Base-by-base conservation (phyloP, 192 early-diverging fungal species). In the Coemansia sp. region DNA sequence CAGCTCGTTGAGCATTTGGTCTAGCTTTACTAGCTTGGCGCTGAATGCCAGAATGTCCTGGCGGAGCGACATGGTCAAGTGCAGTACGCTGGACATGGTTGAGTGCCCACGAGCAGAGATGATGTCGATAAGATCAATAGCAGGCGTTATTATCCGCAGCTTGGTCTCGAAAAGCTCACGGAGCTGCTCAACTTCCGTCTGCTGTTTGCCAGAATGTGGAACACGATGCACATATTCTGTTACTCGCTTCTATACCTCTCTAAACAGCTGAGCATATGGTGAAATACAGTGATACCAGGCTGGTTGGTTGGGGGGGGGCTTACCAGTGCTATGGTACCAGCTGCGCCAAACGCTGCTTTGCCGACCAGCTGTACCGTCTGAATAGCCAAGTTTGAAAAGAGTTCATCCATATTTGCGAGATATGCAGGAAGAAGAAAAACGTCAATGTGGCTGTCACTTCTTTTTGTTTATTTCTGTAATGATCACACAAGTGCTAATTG, bases 61-160 rank as follows among this genome's bases (percentile, higher is more conserved):
- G 39, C 82, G 81, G 40, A 88, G 62, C 12, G 71, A 50, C 21
- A 65, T 57, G 14, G 82, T 84, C 11, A 85, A 77, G 20, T 79
- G 79, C 18, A 83, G 60, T 0, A 82, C 83, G 2, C 87, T 71
- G 16, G 80, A 64, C 37, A 87, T 62, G 10, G 82, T 70, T 7
- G 71, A 80, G 54, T 88, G 82, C 0, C 85, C 85, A 51, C 83
- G 80, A 8, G 85, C 84, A 1, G 82, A 78, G 34, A 82, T 79
- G 11, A 83, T 78, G 31, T 83, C 84, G 36, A 88, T 79, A 11
- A 84, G 70, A 63, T 89, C 87, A 47, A 89, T 85, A 21, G 86
- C 80, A n/a, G 87, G 87, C 51, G 82, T 71, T 11, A 85, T 71
- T 10, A 85, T 77, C 7, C 72, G 69, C 31, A 84, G 69, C 38